These are phyloP conservation scores for Euclidium syriacum DNA, from an alignment of 345 rosid species.

Conservation along the genomic window DNA sequence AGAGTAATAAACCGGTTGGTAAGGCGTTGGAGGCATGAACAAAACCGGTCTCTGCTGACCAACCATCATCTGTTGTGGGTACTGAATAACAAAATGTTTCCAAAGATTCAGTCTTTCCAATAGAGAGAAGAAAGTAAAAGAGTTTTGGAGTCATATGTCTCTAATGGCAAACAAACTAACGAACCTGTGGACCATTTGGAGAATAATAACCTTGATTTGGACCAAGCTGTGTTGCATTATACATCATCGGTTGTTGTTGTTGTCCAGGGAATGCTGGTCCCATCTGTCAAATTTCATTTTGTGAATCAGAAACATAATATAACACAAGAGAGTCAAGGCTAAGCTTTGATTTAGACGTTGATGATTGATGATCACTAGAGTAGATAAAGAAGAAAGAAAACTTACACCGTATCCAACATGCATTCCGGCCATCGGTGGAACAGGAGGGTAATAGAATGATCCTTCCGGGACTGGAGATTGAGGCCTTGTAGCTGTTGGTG, in stretches of 20 bases:
- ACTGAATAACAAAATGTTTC: conserved; percentile 13
- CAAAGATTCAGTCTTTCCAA: background rate
- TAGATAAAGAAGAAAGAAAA: conserved; percentile 4
- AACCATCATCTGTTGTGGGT: conserved; percentile 55
- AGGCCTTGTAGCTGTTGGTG: conserved; percentile 64
- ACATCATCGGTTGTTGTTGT: conserved; percentile 61
- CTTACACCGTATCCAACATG: conserved; percentile 70
- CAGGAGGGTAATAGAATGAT: conserved; percentile 59
- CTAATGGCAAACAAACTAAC: background rate
- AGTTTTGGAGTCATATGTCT: background rate
- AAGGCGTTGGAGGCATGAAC: conserved; percentile 54
- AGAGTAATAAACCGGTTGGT: conserved; percentile 61
- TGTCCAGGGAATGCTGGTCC: conserved; percentile 51
- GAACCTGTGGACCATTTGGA: conserved; percentile 68
- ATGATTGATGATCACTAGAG: background rate
- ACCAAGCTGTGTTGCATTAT: conserved; percentile 33
- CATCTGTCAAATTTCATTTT: conserved; percentile 39
- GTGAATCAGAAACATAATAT: background rate
- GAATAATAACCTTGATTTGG: conserved; percentile 52
- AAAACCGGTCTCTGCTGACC: conserved; percentile 63
- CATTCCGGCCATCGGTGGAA: conserved; percentile 56
- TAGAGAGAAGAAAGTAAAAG: too few species aligned
- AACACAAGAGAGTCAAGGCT: background rate
- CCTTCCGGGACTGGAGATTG: conserved; percentile 60
- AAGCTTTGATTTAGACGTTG: background rate